Evolutionary conservation across 257 asterid genomes (phyloP).

Genomic region (Penstemon eatonii): DNA sequence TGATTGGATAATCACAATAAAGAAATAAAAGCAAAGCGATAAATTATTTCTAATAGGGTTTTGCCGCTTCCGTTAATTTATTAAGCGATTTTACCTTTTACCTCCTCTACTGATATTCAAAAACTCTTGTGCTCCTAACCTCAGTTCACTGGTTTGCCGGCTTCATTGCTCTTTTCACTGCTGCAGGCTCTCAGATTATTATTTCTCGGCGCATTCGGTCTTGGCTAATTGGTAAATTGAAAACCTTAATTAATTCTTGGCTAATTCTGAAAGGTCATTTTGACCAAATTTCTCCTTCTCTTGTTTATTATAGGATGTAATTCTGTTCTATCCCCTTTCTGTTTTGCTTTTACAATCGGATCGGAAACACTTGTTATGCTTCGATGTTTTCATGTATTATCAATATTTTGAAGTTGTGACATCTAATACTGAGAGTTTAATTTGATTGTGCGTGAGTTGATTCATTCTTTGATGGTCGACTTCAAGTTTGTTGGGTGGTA

Average conservation of each 20-base stretch:
- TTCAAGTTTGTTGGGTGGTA: slow-evolving; percentile 5
- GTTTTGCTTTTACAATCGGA: not conserved
- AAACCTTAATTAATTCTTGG: slow-evolving; percentile 31
- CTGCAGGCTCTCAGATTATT: slow-evolving; percentile 26
- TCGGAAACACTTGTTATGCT: not conserved
- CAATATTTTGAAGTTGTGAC: slow-evolving; percentile 4
- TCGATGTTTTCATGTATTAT: not conserved
- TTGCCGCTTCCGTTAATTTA: too few relatives aligned
- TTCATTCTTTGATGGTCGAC: not conserved
- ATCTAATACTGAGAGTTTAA: too few relatives aligned
- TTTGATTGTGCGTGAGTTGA: not conserved
- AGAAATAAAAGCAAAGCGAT: too few relatives aligned
- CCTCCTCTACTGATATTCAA: too few relatives aligned
- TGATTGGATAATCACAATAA: too few relatives aligned
- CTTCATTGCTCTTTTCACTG: not conserved
- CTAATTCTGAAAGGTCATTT: not conserved
- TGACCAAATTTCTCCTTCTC: too few relatives aligned
- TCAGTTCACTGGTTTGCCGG: too few relatives aligned
- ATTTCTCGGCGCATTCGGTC: slow-evolving; percentile 15
- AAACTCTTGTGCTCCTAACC: too few relatives aligned
- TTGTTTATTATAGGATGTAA: not conserved
- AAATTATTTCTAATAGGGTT: too few relatives aligned
- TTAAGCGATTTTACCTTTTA: too few relatives aligned
- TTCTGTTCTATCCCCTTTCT: not conserved
- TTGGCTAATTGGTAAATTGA: slow-evolving; percentile 30